Evolutionary conservation across 352 stramenopile genomes (phyloP), one percentile per base, ranked within the genome.

Genomic region (Phytophthora ramorum): DNA sequence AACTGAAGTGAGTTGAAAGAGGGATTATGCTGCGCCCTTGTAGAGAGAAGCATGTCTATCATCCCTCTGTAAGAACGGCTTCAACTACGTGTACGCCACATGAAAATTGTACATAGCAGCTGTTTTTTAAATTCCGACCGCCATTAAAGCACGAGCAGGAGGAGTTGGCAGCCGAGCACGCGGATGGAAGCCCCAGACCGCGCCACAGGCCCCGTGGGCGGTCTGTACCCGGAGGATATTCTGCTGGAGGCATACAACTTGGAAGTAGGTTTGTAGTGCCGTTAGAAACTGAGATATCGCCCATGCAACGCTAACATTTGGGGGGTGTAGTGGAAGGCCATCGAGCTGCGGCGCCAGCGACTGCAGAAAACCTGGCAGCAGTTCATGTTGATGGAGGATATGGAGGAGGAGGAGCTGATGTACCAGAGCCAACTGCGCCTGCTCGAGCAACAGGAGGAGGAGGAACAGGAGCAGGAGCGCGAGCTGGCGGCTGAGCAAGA

Each of bases 181-280:
- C 26, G 17, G 30, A 83, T 78, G 61, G 69, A 76, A 68, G 54
- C 75, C 20, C 34, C 49, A 34, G 57, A 73, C 14, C 20, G 53
- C n/a, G 34, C 54, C 22, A 47, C 52, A 37, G 32, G 22, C 20
- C 46, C 52, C 13, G 46, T 71, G n/a, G 65, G 49, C 4, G 34
- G 26, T 16, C 58, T 40, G 8, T 73, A 73, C 64, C 53, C 69
- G 19, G 83, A 92, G 32, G 83, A 92, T 58, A 58, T 73, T 38
- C 64, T 92, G 41, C 69, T 92, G 10, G 77, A 92, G 62, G 71
- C 78, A 20, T 89, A 81, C 55, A 74, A 85, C 38, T 54, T 92
- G 41, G 69, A 92, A 76, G 83, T 91, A 37, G 52, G 75, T 78
- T 26, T 10, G 1, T 19, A 4, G 3, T 17, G 0, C 13, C 6